Conservation (phyloP, 73 alveolate species). For the Blepharisma japonicum region DNA sequence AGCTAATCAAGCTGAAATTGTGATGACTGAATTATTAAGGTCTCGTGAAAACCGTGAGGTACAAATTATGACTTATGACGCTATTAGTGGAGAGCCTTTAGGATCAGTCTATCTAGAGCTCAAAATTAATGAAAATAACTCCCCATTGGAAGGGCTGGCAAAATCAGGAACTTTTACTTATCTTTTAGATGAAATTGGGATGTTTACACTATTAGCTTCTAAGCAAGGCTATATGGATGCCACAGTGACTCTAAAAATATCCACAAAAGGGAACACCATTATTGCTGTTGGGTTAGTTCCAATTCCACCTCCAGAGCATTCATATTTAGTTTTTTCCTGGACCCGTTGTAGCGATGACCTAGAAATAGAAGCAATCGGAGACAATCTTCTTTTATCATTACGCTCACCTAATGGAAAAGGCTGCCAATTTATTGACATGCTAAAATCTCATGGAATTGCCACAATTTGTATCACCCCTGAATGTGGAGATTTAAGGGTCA, state of each 20-base stretch:
- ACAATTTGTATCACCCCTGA: neutral
- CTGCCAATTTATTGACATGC: neutral
- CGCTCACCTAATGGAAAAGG: neutral
- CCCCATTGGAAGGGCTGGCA: neutral
- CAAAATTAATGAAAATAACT: neutral
- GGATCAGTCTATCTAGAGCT: neutral
- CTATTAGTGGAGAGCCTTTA: slow-evolving; percentile 3
- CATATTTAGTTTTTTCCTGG: slow-evolving; percentile 1
- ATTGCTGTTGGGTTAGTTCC: neutral
- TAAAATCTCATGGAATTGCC: slow-evolving; percentile 11
- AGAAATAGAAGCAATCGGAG: neutral
- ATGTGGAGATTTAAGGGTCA: slow-evolving; percentile 2
- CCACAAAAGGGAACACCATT: neutral
- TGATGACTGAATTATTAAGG: neutral
- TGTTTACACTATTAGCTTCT: neutral
- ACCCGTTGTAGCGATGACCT: neutral
- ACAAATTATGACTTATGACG: neutral
- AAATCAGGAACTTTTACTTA: neutral
- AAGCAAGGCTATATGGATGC: neutral
- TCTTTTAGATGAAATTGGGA: slow-evolving; percentile 1
- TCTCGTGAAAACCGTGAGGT: neutral
- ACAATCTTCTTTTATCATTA: too few species aligned
- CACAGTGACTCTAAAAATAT: neutral
- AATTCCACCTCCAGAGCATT: neutral
- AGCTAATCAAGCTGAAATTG: slow-evolving; percentile 7